Conservation (phyloP, 352 stramenopile species). For the Thalassiosira livingstoniorum region DNA sequence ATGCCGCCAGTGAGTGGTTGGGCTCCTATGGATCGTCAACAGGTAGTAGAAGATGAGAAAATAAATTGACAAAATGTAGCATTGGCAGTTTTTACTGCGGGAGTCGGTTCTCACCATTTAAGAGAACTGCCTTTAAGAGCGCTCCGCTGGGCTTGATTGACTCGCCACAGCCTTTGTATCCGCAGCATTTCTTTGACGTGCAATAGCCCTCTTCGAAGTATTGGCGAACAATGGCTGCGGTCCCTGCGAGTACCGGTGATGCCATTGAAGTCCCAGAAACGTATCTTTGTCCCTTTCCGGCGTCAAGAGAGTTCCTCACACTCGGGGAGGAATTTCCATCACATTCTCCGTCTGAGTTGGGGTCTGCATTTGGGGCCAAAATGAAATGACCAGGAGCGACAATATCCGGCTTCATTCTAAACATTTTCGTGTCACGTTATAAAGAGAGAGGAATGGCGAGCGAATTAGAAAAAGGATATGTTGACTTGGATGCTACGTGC, state of each 20-base stretch:
- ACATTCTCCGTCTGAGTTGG: constrained; percentile 43
- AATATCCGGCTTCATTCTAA: constrained; percentile 81
- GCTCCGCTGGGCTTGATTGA: constrained; percentile 37
- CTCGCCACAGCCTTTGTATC: constrained; percentile 27
- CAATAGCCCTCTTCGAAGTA: constrained; percentile 88
- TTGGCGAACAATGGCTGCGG: constrained; percentile 87
- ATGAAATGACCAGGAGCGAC: constrained; percentile 70
- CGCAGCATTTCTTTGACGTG: constrained; percentile 24
- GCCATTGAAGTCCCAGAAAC: constrained; percentile 87
- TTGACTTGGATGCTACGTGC: too few species aligned
- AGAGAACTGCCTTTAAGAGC: constrained; percentile 88
- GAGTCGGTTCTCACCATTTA: too few species aligned
- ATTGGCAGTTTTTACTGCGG: too few species aligned
- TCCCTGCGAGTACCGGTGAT: constrained; percentile 87
- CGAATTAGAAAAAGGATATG: too few species aligned
- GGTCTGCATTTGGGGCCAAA: constrained; percentile 52
- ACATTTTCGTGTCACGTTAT: too few species aligned
- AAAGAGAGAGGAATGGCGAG: too few species aligned
- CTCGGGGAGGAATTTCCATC: constrained; percentile 39
- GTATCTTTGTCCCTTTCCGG: constrained; percentile 20
- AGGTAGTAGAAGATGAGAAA: too few species aligned
- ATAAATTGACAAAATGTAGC: too few species aligned
- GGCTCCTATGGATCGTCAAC: too few species aligned
- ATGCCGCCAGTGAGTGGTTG: constrained; percentile 78
- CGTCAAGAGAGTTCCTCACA: constrained; percentile 8